These are phyloP conservation scores for Thalassiosira ordinaria DNA, from an alignment of 352 stramenopile genomes.

Conservation along the genomic window DNA sequence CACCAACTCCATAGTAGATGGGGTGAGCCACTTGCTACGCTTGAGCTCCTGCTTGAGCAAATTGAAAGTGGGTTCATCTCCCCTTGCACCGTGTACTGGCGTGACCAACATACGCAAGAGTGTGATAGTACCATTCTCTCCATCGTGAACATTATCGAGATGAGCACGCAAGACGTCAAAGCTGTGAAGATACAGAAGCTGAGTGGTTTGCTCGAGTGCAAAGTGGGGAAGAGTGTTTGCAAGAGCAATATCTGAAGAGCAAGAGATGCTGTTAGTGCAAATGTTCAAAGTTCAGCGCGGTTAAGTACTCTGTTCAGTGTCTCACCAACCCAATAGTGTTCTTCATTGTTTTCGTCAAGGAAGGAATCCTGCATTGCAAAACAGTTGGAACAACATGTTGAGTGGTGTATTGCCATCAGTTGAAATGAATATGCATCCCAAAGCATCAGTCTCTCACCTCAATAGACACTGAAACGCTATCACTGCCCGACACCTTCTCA, in stretches of 20 bases:
- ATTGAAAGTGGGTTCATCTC: slow-evolving; percentile 63
- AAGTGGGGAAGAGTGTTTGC: slow-evolving; percentile 84
- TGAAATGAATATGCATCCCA: too few species aligned
- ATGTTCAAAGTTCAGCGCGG: not conserved
- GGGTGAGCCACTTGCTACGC: slow-evolving; percentile 88
- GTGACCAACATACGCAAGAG: slow-evolving; percentile 86
- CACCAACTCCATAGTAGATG: slow-evolving; percentile 88
- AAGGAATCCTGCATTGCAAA: slow-evolving; percentile 52
- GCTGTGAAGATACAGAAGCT: slow-evolving; percentile 90
- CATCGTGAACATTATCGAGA: slow-evolving; percentile 93
- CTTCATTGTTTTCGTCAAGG: slow-evolving; percentile 54
- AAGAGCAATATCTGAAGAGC: slow-evolving; percentile 57
- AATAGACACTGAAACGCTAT: slow-evolving; percentile 74
- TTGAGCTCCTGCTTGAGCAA: slow-evolving; percentile 82
- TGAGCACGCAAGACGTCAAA: slow-evolving; percentile 94
- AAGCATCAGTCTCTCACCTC: too few species aligned
- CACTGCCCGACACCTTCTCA: slow-evolving; percentile 76
- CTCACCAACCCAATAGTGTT: slow-evolving; percentile 74
- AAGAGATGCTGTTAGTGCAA: not conserved
- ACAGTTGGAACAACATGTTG: too few species aligned
- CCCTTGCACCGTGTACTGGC: slow-evolving; percentile 53
- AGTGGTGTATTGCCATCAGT: too few species aligned
- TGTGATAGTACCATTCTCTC: slow-evolving; percentile 88
- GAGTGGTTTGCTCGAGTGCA: slow-evolving; percentile 76
- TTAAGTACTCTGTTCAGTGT: not conserved